Evolutionary conservation across 2,329 filamentous ascomycete species (phyloP), one percentile per base, ranked within the genome.

Genomic region (Sclerotiophoma versabilis): DNA sequence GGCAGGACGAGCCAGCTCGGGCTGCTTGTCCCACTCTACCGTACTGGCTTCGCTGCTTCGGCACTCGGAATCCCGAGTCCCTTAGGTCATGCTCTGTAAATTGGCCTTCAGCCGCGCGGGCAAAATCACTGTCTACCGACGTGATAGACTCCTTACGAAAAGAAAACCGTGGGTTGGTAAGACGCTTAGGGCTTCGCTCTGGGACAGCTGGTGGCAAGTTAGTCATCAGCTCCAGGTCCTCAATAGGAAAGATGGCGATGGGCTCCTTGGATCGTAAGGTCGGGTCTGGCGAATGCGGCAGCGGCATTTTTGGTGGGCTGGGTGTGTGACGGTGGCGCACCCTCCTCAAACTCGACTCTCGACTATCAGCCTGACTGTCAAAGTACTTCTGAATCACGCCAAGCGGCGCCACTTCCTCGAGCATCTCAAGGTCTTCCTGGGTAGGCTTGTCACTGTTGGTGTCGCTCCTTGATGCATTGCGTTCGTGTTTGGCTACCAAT

Each of bases 371-470:
- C 36, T 69, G 68, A 41, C 60, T 66, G 25, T 70, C 62, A 38
- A 68, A 70, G 33, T 72, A 71, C 44, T 66, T 64, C 36, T 73
- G 66, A 22, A 71, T 67, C 8, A 70, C 63, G 19, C 66, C 54
- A 45, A 68, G 67, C 4, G 65, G 65, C n/a, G 64, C 65, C 30
- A 63, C 52, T 15, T 67, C 65, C 8, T 53, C 62, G 8, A 60
- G 52, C 19, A 60, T 50, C 14, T 64, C 59, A 19, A 66, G 65
- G 22, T 71, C 64, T 17, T 63, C 59, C 37, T 69, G 60, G 10
- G 65, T 61, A 15, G 65, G 54, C 20, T 60, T 38, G n/a, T 65
- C 57, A 26, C 58, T 55, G 43, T 63, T 53, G n/a, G 52, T 58
- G n/a, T 63, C 62, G 27, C 49, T 55, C 8, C 26, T 43, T 19